Percentiles rank a stretch among this genome's conserved stretches.
These are phyloP conservation scores for Fonsecaea pugnacius DNA, from an alignment of 2,329 filamentous ascomycete species.

Conservation along the genomic window DNA sequence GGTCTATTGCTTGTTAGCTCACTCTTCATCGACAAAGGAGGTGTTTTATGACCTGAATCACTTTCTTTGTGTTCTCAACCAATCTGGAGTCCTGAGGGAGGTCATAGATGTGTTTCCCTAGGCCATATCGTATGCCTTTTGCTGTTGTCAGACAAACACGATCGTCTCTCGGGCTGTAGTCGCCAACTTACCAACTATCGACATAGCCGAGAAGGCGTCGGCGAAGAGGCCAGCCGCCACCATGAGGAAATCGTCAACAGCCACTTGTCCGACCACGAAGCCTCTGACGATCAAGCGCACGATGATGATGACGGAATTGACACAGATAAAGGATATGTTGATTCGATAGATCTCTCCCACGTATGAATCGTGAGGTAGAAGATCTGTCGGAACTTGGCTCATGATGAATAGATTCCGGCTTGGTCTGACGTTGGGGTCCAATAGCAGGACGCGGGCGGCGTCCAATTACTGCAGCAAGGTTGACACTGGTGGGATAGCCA, in stretches of 20 bases:
- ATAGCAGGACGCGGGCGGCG: neutral
- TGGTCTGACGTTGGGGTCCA: conserved; percentile 1
- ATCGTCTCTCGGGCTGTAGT: neutral
- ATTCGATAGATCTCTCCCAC: conserved; percentile 29
- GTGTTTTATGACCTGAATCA: conserved; percentile 32
- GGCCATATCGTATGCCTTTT: conserved; percentile 38
- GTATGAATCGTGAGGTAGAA: conserved; percentile 31
- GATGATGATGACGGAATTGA: conserved; percentile 28
- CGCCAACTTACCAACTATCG: conserved; percentile 31
- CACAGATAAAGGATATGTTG: conserved; percentile 34
- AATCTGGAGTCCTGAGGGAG: conserved; percentile 36
- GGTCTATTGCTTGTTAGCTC: conserved; percentile 37
- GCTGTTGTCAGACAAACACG: neutral
- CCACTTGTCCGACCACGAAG: conserved; percentile 34
- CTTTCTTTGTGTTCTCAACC: conserved; percentile 34
- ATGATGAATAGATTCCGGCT: conserved; percentile 13
- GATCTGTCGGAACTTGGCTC: conserved; percentile 25
- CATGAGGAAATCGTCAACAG: conserved; percentile 36
- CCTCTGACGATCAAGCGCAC: conserved; percentile 30
- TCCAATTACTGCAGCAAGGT: neutral
- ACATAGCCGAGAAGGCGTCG: conserved; percentile 32
- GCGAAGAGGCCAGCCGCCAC: conserved; percentile 32
- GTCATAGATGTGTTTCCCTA: conserved; percentile 41
- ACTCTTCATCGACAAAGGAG: neutral
- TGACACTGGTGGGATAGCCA: conserved; percentile 1